Evolutionary conservation across 495 filamentous ascomycete genomes (phyloP).

Genomic region (Aspergillus saccharolyticus): DNA sequence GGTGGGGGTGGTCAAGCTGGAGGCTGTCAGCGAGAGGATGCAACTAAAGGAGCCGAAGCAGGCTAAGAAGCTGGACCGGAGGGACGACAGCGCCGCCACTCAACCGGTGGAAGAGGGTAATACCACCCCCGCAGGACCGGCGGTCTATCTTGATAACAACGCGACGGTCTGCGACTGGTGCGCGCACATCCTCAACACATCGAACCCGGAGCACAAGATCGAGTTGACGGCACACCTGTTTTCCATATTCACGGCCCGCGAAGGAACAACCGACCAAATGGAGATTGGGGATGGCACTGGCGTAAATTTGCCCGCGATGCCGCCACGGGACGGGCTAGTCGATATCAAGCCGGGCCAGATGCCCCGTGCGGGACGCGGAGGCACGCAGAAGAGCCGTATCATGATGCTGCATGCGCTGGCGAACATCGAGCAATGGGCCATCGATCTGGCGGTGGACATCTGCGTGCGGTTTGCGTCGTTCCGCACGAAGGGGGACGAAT

Average conservation of each 20-base stretch:
- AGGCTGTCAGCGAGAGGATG: slow-evolving; percentile 47
- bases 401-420: slow-evolving; percentile 50
- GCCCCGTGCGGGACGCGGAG: slow-evolving; percentile 31
- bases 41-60: slow-evolving; percentile 33
- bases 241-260: slow-evolving; percentile 37
- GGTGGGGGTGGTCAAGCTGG: slow-evolving; percentile 31
- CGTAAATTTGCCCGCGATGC: slow-evolving; percentile 36
- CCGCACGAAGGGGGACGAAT: slow-evolving; percentile 26
- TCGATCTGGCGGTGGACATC: slow-evolving; percentile 52
- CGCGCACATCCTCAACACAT: slow-evolving; percentile 45
- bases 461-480: slow-evolving; percentile 49
- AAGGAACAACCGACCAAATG: slow-evolving; percentile 41
- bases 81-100: slow-evolving; percentile 14
- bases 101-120: background rate
- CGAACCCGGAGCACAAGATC: slow-evolving; percentile 49
- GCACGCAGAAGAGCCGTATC: slow-evolving; percentile 45
- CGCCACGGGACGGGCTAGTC: slow-evolving; percentile 41
- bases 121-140: slow-evolving; percentile 4
- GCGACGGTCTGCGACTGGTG: slow-evolving; percentile 50
- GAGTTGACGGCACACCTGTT: slow-evolving; percentile 48
- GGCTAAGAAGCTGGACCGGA: background rate
- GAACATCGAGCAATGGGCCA: slow-evolving; percentile 52
- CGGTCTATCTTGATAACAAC: slow-evolving; percentile 38
- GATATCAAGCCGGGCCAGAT: slow-evolving; percentile 42
- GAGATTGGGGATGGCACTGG: slow-evolving; percentile 36